Evolutionary conservation across 768 basidiomycete species (phyloP), one percentile per base, ranked within the genome.

Genomic region (Hypholoma fasciculare): DNA sequence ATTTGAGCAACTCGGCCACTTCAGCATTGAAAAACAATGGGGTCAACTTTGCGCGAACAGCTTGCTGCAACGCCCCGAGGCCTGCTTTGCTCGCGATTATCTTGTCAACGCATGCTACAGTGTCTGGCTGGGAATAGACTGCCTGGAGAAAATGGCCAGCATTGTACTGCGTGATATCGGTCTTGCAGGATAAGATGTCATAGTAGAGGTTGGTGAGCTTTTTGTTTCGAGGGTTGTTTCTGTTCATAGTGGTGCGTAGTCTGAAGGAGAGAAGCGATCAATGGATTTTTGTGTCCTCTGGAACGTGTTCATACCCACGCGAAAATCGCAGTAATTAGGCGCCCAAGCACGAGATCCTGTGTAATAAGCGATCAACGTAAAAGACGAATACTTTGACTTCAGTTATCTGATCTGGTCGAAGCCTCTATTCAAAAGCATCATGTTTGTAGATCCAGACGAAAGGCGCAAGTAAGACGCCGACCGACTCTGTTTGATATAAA

Each of bases 61-160:
- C 72, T 1, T 61, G 56, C 39, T 80, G 78, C 4, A 86, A 50
- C 2, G 74, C 63, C 7, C 51, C 30, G 2, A 79, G 68, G 1
- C 82, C 84, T 1, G 61, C 40, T 3, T 61, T 50, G 58, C 73
- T 76, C 14, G 62, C 66, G 7, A 75, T 67, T 6, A 85, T 67
- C 14, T 68, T 73, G 59, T 69, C 62, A 47, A 81, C 59, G 60
- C 79, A 81, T 0, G 60, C 48, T 0, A 68, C 62, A 6, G 76
- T 68, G 34, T 82, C 78, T 3, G 68, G 63, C 53, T 80, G 78
- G 4, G 59, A 54, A 63, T 66, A 78, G 23, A 85, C 68, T 6
- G 76, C 80, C 54, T 85, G 76, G 2, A 85, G 68, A 59, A 85
- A 85, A 12, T 67, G 72, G 7, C 16, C 44, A 4, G 49, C n/a